Evolutionary conservation across 345 rosid species (phyloP).

Genomic region (Hirschfeldia incana): DNA sequence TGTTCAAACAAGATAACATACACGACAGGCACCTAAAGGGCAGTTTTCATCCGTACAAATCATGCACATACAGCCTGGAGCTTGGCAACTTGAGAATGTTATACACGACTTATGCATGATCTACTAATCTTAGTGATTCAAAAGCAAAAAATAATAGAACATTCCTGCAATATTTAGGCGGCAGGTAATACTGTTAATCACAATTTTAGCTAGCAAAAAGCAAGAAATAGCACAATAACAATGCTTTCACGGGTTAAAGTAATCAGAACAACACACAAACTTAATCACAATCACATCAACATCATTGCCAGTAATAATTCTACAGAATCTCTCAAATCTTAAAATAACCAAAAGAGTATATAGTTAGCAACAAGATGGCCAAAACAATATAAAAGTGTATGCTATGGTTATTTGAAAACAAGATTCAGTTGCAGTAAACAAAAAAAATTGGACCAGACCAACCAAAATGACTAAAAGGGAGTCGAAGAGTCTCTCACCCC

Average conservation of each 20-base stretch:
- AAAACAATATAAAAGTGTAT: background rate
- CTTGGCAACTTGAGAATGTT: conserved; percentile 4
- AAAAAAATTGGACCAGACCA: background rate
- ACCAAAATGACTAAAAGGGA: background rate
- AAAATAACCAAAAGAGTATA: background rate
- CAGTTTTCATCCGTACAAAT: background rate
- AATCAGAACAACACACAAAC: background rate
- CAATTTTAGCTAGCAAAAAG: background rate
- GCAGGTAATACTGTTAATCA: background rate
- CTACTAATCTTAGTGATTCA: background rate
- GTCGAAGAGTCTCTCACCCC: background rate
- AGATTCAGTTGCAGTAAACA: background rate
- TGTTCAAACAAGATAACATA: background rate
- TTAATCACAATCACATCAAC: background rate
- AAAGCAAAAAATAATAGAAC: background rate
- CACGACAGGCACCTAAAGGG: background rate
- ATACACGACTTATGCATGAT: background rate
- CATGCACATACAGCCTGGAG: background rate
- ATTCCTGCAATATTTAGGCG: background rate
- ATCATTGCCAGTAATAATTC: background rate
- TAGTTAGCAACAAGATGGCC: background rate
- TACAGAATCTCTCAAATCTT: background rate
- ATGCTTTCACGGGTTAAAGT: background rate
- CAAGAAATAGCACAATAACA: background rate
- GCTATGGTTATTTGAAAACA: background rate